Conservation (phyloP, 1,284 basidiomycete species). For the Pseudozyma thailandica region DNA sequence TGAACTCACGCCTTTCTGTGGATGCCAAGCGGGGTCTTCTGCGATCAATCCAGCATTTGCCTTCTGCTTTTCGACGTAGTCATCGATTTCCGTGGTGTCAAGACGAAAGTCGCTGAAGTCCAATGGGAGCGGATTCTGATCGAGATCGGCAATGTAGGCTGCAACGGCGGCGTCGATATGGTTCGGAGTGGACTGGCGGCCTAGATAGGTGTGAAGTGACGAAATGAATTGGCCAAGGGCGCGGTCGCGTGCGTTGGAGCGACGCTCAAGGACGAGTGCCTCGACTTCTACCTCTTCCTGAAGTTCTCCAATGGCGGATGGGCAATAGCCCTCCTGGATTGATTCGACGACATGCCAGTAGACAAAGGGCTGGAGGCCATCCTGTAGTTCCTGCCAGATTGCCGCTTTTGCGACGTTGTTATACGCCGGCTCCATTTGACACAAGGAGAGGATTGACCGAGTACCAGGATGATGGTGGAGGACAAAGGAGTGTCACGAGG, state of each 20-base stretch:
- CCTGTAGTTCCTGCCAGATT: slow-evolving; percentile 20
- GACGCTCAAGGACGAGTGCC: slow-evolving; percentile 34
- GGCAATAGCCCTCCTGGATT: slow-evolving; percentile 28
- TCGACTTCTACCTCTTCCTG: slow-evolving; percentile 41
- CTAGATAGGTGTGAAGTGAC: slow-evolving; percentile 18
- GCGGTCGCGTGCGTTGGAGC: slow-evolving; percentile 25
- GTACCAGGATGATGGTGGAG: background rate
- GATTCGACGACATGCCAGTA: slow-evolving; percentile 42
- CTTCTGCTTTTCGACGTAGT: slow-evolving; percentile 33
- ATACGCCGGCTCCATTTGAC: slow-evolving; percentile 21
- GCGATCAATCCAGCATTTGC: slow-evolving; percentile 19
- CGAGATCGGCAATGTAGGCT: slow-evolving; percentile 13
- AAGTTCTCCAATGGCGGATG: slow-evolving; percentile 22
- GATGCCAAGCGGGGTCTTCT: slow-evolving; percentile 30
- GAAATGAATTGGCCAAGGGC: slow-evolving; percentile 37
- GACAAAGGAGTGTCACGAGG: background rate
- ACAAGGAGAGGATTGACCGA: too few relatives aligned
- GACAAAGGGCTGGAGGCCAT: slow-evolving; percentile 37
- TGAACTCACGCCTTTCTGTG: background rate
- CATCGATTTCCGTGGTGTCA: slow-evolving; percentile 24
- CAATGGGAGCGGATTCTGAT: background rate
- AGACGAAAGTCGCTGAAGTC: slow-evolving; percentile 16
- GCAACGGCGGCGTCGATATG: slow-evolving; percentile 8
- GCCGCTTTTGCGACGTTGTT: slow-evolving; percentile 18
- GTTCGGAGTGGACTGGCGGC: slow-evolving; percentile 1